Conservation (phyloP, 108 stramenopile species). For the Skeletonema potamos region DNA sequence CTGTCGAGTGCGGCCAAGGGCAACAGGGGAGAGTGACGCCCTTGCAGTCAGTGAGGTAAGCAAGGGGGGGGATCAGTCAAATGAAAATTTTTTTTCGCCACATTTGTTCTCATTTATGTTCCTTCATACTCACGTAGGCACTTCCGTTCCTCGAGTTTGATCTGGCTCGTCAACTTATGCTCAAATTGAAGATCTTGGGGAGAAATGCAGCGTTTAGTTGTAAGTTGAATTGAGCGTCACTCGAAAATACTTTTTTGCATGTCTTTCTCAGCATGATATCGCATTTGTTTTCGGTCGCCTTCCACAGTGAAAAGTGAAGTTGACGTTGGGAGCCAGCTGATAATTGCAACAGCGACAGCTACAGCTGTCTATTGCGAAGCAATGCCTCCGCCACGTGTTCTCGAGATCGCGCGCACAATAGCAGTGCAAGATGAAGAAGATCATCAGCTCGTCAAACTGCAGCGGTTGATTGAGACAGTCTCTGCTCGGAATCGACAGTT, state of each 20-base stretch:
- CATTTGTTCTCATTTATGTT: not conserved
- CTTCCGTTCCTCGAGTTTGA: conserved; percentile 96
- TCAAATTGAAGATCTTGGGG: conserved; percentile 93
- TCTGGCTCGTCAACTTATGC: conserved; percentile 94
- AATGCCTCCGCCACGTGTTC: conserved; percentile 84
- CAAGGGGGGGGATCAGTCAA: not conserved
- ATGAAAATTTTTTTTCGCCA: not conserved
- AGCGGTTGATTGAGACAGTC: conserved; percentile 77
- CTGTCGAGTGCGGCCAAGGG: conserved; percentile 82
- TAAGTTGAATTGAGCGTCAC: conserved; percentile 7
- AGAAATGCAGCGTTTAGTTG: conserved; percentile 89
- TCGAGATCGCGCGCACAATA: conserved; percentile 85
- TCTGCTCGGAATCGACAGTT: conserved; percentile 72
- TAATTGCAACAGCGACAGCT: conserved; percentile 82
- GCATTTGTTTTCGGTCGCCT: not conserved
- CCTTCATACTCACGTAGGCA: conserved; percentile 34
- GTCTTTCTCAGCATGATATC: not conserved
- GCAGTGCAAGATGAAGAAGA: conserved; percentile 84
- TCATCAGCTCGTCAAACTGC: conserved; percentile 75
- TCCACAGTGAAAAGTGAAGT: conserved; percentile 60
- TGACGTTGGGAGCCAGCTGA: conserved; percentile 79
- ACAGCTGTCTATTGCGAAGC: conserved; percentile 90
- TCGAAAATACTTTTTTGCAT: not conserved
- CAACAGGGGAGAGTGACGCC: conserved; percentile 86
- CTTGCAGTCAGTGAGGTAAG: conserved; percentile 76